Percentiles rank a stretch among this genome's conserved stretches.
Evolutionary conservation across 345 rosid species (phyloP).

Genomic region (Eucalyptus fibrosa): DNA sequence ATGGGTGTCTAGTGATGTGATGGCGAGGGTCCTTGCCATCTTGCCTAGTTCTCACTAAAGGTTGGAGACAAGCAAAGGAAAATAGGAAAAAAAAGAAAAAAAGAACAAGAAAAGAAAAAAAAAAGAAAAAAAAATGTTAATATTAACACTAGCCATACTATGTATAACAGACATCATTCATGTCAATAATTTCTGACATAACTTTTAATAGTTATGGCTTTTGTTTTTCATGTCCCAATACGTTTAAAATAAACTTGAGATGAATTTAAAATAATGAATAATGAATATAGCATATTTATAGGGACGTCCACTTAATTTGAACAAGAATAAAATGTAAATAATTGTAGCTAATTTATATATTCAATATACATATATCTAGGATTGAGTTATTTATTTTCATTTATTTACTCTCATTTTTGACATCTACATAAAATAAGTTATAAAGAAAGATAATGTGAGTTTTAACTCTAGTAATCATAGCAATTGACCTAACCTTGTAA

Average conservation of each 20-base stretch:
- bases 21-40: not conserved
- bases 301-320: not conserved
- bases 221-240: not conserved
- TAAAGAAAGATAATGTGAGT: not conserved
- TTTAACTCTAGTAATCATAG: not conserved
- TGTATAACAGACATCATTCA: fast-evolving
- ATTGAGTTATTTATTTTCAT: not conserved
- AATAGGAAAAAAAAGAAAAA: not conserved
- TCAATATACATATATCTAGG: not conserved
- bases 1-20: fast-evolving
- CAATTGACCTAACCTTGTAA: not conserved
- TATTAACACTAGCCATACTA: fast-evolving
- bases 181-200: fast-evolving
- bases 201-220: not conserved
- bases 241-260: not conserved
- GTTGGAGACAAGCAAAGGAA: not conserved
- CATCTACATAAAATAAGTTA: not conserved
- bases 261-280: not conserved
- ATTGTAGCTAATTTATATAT: not conserved
- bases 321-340: not conserved
- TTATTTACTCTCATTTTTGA: not conserved
- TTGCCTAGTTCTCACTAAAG: not conserved
- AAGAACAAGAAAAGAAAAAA: too few species aligned
- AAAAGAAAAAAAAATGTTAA: fast-evolving
- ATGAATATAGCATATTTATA: not conserved